phyloP scores from a whole-genome alignment of 768 basidiomycete species.

The Kockovaella imperatae region DNA sequence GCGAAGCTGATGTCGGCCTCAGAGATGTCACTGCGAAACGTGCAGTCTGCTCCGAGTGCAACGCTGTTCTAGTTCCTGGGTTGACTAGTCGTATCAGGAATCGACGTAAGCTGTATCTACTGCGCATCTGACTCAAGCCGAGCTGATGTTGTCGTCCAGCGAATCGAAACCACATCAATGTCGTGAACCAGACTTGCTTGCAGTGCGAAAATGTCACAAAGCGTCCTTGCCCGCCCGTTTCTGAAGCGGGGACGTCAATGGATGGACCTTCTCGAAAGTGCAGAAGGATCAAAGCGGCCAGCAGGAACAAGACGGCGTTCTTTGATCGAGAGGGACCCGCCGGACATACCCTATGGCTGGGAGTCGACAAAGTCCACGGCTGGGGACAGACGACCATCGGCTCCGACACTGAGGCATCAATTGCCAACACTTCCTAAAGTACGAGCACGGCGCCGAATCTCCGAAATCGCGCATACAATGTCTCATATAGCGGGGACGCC shows the following conservation, averaged over 20 bases:
- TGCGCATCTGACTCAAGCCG: not conserved
- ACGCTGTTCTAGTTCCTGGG: conserved; percentile 37
- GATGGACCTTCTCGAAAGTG: conserved; percentile 6
- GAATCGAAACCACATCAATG: not conserved
- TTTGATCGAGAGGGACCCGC: conserved; percentile 14
- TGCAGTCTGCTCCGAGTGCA: conserved; percentile 30
- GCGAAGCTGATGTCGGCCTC: not conserved
- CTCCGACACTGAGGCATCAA: not conserved
- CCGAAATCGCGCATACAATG: not conserved
- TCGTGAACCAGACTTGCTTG: not conserved
- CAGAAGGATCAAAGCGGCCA: conserved; percentile 3
- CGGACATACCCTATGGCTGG: conserved; percentile 20
- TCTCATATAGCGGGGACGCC: not conserved
- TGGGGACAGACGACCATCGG: conserved; percentile 10
- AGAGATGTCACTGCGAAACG: conserved; percentile 41
- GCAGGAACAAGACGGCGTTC: conserved; percentile 9
- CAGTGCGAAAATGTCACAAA: conserved; percentile 1
- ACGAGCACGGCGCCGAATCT: not conserved
- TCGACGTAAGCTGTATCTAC: conserved; percentile 23
- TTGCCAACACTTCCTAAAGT: not conserved
- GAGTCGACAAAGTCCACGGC: conserved; percentile 7
- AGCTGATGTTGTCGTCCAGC: not conserved
- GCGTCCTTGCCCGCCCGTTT: not conserved
- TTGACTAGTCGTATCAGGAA: conserved; percentile 27
- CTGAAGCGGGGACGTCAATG: not conserved